phyloP scores from a whole-genome alignment of 1,284 basidiomycete species.

The Pulchroboletus neoregius region DNA sequence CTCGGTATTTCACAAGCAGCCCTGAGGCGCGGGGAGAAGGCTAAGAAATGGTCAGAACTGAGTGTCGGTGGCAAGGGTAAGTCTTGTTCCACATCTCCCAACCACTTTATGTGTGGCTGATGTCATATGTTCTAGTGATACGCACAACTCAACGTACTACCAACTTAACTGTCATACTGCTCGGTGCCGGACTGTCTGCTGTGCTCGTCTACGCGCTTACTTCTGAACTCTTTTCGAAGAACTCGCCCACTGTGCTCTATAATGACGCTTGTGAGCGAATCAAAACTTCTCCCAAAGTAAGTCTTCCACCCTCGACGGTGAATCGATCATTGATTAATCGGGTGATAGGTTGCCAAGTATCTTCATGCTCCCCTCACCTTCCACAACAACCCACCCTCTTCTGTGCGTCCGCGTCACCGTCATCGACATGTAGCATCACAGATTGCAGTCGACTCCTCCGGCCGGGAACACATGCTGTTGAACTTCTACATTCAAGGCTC shows the following conservation, averaged over 20 bases:
- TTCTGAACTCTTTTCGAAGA: constrained; percentile 88
- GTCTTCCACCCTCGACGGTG: constrained; percentile 20
- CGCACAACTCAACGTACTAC: constrained; percentile 68
- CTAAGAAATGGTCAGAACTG: constrained; percentile 80
- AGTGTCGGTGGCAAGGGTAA: constrained; percentile 78
- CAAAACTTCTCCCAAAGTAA: constrained; percentile 65
- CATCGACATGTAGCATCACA: constrained; percentile 75
- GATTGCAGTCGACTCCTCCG: constrained; percentile 62
- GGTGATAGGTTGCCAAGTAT: constrained; percentile 56
- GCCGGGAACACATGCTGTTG: constrained; percentile 75
- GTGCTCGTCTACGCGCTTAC: constrained; percentile 82
- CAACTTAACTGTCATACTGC: constrained; percentile 78
- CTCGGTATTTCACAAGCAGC: constrained; percentile 65
- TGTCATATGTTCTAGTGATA: constrained; percentile 14
- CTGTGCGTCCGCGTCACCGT: constrained; percentile 68
- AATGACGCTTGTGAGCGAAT: constrained; percentile 84
- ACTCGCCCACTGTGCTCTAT: constrained; percentile 89
- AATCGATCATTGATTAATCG: neutral
- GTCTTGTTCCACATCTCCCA: constrained; percentile 25
- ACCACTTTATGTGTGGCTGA: too few species aligned
- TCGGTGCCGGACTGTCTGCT: constrained; percentile 79
- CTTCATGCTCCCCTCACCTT: constrained; percentile 64
- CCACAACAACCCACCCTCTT: constrained; percentile 73
- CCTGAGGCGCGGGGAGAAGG: constrained; percentile 49
- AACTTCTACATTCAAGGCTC: constrained; percentile 71